These are phyloP conservation scores for Tetragonia tetragonoides DNA, from an alignment of 148 eudicot species.

Conservation along the genomic window DNA sequence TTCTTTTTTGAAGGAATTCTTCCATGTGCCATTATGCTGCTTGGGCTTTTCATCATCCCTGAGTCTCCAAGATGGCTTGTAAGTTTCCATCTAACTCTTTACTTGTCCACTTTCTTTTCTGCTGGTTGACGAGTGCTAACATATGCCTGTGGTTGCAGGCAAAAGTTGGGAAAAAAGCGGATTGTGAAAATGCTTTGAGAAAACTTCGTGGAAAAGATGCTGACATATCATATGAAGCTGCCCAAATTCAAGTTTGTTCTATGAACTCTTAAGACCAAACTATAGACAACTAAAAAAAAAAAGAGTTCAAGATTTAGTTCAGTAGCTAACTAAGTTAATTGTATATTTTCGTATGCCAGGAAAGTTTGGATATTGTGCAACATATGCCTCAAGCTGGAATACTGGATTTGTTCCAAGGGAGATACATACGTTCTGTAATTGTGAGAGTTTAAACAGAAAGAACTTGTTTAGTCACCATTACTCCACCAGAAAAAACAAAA, in stretches of 20 bases:
- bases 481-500: too few species aligned
- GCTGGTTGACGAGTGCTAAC: neutral
- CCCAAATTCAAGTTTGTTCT: constrained; percentile 44
- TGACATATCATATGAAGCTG: constrained; percentile 56
- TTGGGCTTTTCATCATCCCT: constrained; percentile 61
- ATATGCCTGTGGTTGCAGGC: constrained; percentile 39
- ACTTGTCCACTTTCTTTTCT: neutral
- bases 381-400: constrained; percentile 52
- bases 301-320: neutral
- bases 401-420: constrained; percentile 56
- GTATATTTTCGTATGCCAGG: neutral
- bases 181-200: constrained; percentile 46
- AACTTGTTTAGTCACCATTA: neutral
- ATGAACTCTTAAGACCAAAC: neutral
- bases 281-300: neutral
- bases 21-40: constrained; percentile 52
- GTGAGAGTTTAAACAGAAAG: constrained; percentile 23
- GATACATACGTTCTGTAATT: constrained; percentile 51
- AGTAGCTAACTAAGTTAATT: neutral
- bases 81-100: constrained; percentile 18
- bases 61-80: constrained; percentile 89
- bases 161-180: constrained; percentile 43
- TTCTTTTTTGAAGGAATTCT: constrained; percentile 45
- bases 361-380: constrained; percentile 9
- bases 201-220: constrained; percentile 52